Percentiles rank a stretch among this genome's conserved stretches.
These are phyloP conservation scores for Cordyceps fumosorosea DNA, from an alignment of 2,329 filamentous ascomycete species.

Conservation along the genomic window DNA sequence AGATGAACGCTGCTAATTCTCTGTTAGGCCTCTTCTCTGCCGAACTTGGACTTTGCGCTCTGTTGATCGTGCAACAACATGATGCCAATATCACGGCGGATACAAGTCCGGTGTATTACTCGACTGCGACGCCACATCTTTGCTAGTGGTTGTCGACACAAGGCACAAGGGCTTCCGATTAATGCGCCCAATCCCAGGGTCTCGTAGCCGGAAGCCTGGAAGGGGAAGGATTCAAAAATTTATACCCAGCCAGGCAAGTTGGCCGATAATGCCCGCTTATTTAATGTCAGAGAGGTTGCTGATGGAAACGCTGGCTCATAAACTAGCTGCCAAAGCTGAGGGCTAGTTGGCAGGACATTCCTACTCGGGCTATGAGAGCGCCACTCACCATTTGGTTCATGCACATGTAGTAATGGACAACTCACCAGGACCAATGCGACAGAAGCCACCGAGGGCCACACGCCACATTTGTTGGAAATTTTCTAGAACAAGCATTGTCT, in stretches of 20 bases:
- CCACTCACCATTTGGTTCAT: conserved; percentile 9
- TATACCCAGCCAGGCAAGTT: background rate
- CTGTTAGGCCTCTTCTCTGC: too few species aligned
- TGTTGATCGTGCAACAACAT: background rate
- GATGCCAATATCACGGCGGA: background rate
- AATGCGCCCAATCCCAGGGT: background rate
- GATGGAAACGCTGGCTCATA: background rate
- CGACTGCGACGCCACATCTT: conserved; percentile 3
- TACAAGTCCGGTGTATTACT: background rate
- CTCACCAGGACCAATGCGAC: conserved; percentile 4
- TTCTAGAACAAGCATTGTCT: background rate
- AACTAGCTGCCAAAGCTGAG: background rate
- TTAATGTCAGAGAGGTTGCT: conserved; percentile 3
- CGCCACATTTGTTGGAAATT: background rate
- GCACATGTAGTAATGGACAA: conserved; percentile 8
- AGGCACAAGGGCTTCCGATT: background rate
- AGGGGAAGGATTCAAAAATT: background rate
- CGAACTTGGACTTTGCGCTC: background rate
- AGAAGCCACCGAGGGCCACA: background rate
- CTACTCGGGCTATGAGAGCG: background rate
- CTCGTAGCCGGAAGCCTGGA: background rate
- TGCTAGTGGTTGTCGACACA: background rate
- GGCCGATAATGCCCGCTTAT: background rate
- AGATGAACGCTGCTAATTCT: background rate
- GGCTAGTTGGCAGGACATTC: background rate